These are phyloP conservation scores for Achaetomium macrosporum DNA, from an alignment of 2,329 filamentous ascomycete species.

Conservation along the genomic window DNA sequence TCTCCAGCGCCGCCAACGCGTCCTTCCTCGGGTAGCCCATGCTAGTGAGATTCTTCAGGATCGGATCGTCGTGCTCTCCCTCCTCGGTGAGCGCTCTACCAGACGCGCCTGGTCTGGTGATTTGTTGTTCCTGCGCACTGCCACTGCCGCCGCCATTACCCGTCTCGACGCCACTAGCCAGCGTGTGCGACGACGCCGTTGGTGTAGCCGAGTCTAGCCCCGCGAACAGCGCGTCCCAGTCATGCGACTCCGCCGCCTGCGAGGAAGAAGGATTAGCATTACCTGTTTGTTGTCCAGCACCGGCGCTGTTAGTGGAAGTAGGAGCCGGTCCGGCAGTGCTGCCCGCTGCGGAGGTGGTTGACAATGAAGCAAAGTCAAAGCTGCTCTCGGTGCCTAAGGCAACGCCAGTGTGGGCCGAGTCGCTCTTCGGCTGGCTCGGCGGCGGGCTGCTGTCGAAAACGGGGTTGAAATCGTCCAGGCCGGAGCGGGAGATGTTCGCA, in stretches of 20 bases:
- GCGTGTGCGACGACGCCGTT: slow-evolving; percentile 28
- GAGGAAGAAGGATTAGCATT: neutral
- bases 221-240: slow-evolving; percentile 95
- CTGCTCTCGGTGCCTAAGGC: slow-evolving; percentile 49
- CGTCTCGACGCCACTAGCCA: slow-evolving; percentile 19
- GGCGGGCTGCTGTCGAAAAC: slow-evolving; percentile 69
- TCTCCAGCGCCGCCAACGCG: slow-evolving; percentile 76
- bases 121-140: slow-evolving; percentile 16
- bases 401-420: slow-evolving; percentile 31
- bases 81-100: slow-evolving; percentile 67
- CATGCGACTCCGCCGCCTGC: slow-evolving; percentile 52
- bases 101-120: slow-evolving; percentile 20
- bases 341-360: slow-evolving; percentile 30
- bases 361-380: slow-evolving; percentile 52
- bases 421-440: slow-evolving; percentile 44
- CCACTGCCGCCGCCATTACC: neutral
- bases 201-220: slow-evolving; percentile 56
- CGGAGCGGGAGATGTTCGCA: slow-evolving; percentile 64
- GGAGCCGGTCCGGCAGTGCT: slow-evolving; percentile 32
- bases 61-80: slow-evolving; percentile 82
- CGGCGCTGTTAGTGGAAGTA: neutral
- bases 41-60: slow-evolving; percentile 77
- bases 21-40: slow-evolving; percentile 80
- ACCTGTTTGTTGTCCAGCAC: neutral
- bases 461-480: slow-evolving; percentile 72